Conservation (phyloP, 164 flowering plant species). For the grape (Vitis vinifera) region ASM3070453v1 NC_081809.1:10820001-10820500, state of each 20-base stretch:
- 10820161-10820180: background rate
- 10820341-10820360: background rate
- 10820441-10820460: background rate
- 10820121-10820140: slow-evolving; percentile 58
- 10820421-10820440: background rate
- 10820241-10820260: background rate
- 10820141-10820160: slow-evolving; percentile 35
- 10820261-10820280: background rate
- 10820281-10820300: background rate
- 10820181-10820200: no score
- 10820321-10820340: background rate
- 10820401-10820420: background rate
- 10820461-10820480: background rate
- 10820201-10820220: background rate
- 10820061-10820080: slow-evolving; percentile 64
- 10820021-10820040: slow-evolving; percentile 56
- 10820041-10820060: slow-evolving; percentile 60
- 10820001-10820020: slow-evolving; percentile 47
- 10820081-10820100: slow-evolving; percentile 66
- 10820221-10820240: no score
- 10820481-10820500: background rate
- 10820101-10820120: slow-evolving; percentile 64
- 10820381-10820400: background rate
- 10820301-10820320: no score
- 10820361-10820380: background rate